Conservation (phyloP, 1,284 basidiomycete genomes). For the Cryptococcus jaspeensis region DNA sequence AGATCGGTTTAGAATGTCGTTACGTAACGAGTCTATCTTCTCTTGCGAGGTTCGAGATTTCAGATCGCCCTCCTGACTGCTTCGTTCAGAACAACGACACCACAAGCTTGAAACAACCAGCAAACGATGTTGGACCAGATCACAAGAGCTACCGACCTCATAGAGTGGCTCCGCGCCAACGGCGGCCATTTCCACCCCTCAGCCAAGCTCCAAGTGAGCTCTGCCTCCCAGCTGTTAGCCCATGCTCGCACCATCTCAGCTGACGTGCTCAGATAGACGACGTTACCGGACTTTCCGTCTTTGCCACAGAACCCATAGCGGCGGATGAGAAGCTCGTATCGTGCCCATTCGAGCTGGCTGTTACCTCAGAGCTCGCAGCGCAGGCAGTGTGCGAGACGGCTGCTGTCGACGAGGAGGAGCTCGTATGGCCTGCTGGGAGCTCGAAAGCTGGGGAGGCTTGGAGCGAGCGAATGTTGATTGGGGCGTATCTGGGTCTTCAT, state of each 20-base stretch:
- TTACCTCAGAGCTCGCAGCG: conserved; percentile 61
- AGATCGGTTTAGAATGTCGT: no score
- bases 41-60: not conserved
- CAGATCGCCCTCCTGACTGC: not conserved
- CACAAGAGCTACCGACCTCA: conserved; percentile 5
- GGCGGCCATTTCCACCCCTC: conserved; percentile 58
- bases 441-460: conserved; percentile 51
- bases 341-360: conserved; percentile 70
- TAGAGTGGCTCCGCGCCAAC: conserved; percentile 56
- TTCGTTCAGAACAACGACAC: not conserved
- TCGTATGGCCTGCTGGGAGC: conserved; percentile 28
- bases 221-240: conserved; percentile 1
- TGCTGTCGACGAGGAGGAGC: conserved; percentile 15
- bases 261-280: conserved; percentile 28
- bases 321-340: conserved; percentile 63
- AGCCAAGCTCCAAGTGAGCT: conserved; percentile 56
- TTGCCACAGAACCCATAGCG: conserved; percentile 57
- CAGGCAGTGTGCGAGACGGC: conserved; percentile 53
- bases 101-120: no score
- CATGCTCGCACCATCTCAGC: not conserved
- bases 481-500: conserved; percentile 69
- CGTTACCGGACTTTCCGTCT: conserved; percentile 60
- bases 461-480: conserved; percentile 70
- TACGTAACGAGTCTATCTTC: no score
- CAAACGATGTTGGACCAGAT: conserved; percentile 13